These are phyloP conservation scores for Pinus albicaulis DNA, from an alignment of 75 land plant genomes.

Conservation along the genomic window DNA sequence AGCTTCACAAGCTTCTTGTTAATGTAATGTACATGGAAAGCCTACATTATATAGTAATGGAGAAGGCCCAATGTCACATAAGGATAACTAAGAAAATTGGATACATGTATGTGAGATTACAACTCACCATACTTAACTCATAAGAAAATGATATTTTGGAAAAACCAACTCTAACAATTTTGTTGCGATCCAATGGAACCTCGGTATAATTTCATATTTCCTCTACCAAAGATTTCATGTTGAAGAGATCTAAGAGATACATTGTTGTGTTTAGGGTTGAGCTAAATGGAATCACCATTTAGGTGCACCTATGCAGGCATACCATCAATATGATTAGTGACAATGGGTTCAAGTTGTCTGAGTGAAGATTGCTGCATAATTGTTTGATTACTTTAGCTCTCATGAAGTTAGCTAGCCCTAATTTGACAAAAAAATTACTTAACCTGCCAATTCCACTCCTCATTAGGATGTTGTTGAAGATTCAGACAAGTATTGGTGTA, in stretches of 20 bases:
- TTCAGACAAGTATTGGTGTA: background rate
- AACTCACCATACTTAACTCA: too few species aligned
- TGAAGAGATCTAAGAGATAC: slow-evolving; percentile 35
- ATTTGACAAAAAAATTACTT: background rate
- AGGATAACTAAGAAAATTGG: too few species aligned
- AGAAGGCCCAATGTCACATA: too few species aligned
- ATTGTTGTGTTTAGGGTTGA: slow-evolving; percentile 30
- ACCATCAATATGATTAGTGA: too few species aligned
- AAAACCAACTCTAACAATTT: too few species aligned
- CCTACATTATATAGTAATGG: too few species aligned
- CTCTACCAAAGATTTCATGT: slow-evolving; percentile 14
- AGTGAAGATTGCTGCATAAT: too few species aligned
- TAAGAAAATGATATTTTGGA: too few species aligned
- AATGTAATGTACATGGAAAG: too few species aligned
- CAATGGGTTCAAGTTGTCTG: background rate
- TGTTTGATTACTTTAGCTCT: background rate
- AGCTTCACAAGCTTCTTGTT: too few species aligned
- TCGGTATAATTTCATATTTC: background rate
- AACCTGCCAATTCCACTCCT: background rate
- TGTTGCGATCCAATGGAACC: background rate
- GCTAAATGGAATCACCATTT: slow-evolving; percentile 70
- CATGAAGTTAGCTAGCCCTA: too few species aligned
- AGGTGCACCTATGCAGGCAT: slow-evolving; percentile 41
- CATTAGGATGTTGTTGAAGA: background rate
- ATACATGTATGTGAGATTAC: too few species aligned